A percentile compares a stretch with the other conserved stretches of the same genome.
These are phyloP conservation scores for Cylindrodendrum hubeiense DNA, from an alignment of 2,329 filamentous ascomycete species.

Conservation along the genomic window DNA sequence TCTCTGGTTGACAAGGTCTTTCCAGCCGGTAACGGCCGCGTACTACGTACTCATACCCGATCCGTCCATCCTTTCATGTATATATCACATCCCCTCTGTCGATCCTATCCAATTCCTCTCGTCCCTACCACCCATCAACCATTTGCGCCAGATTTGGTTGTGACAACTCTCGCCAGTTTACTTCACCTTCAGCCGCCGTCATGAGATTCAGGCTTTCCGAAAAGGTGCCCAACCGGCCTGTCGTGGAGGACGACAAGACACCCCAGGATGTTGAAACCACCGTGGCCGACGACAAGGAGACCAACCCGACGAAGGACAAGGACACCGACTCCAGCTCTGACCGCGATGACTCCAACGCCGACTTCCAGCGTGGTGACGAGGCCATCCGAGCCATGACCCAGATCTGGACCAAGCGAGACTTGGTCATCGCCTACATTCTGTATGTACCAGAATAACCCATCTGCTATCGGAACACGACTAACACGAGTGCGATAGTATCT, in stretches of 20 bases:
- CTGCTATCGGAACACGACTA: background rate
- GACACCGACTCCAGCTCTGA: background rate
- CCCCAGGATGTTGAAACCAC: conserved; percentile 12
- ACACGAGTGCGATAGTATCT: conserved; percentile 6
- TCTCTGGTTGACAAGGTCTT: background rate
- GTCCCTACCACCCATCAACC: background rate
- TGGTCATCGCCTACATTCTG: conserved; percentile 19
- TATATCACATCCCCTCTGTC: background rate
- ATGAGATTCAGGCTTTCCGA: conserved; percentile 18
- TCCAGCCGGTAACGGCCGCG: background rate
- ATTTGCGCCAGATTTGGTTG: background rate
- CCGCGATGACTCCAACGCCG: conserved; percentile 1
- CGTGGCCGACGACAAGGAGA: conserved; percentile 11
- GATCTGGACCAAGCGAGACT: conserved; percentile 12
- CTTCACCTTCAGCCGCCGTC: background rate
- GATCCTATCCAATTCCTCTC: background rate
- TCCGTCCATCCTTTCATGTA: background rate
- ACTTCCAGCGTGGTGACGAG: conserved; percentile 24
- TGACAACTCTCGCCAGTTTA: background rate
- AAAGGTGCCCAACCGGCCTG: conserved; percentile 5
- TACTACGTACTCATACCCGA: background rate
- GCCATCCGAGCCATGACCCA: conserved; percentile 24
- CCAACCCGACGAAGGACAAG: background rate
- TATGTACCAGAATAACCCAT: conserved; percentile 4
- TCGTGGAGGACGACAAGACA: conserved; percentile 11